These are phyloP conservation scores for Candida stauntonica DNA, from an alignment of 805 yeast species.

Conservation along the genomic window DNA sequence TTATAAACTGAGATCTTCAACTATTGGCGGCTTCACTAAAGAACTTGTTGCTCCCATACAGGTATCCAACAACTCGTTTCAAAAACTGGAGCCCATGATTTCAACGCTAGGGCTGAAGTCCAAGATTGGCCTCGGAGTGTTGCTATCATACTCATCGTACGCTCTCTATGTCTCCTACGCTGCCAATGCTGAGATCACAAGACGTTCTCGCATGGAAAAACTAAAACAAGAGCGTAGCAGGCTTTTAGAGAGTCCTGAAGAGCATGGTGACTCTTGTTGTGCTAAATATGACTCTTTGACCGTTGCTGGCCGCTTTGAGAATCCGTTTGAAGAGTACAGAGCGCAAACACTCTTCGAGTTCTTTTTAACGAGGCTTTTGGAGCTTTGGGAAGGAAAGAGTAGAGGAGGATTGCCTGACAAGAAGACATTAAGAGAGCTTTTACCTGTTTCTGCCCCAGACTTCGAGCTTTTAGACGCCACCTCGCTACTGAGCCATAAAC, in stretches of 20 bases:
- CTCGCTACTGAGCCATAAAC: constrained; percentile 11
- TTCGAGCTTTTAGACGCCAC: constrained; percentile 24
- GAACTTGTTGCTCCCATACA: no score
- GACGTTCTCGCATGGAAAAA: constrained; percentile 33
- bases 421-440: constrained; percentile 44
- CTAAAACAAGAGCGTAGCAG: constrained; percentile 9
- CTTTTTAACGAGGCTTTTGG: constrained; percentile 64
- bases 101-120: constrained; percentile 19
- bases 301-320: constrained; percentile 78
- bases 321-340: constrained; percentile 87
- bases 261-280: constrained; percentile 1
- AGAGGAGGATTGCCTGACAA: constrained; percentile 55
- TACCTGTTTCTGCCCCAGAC: constrained; percentile 58
- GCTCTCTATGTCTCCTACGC: constrained; percentile 56
- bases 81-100: constrained; percentile 6
- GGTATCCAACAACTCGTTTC: no score
- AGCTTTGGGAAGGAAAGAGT: constrained; percentile 55
- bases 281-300: constrained; percentile 42
- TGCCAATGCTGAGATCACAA: constrained; percentile 50
- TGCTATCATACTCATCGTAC: constrained; percentile 55
- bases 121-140: constrained; percentile 27
- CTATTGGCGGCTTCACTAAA: no score
- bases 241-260: constrained; percentile 1
- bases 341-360: constrained; percentile 89
- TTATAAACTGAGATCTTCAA: no score